Conservation (phyloP, 805 yeast species). For the Blastobotrys mokoenaii region DNA sequence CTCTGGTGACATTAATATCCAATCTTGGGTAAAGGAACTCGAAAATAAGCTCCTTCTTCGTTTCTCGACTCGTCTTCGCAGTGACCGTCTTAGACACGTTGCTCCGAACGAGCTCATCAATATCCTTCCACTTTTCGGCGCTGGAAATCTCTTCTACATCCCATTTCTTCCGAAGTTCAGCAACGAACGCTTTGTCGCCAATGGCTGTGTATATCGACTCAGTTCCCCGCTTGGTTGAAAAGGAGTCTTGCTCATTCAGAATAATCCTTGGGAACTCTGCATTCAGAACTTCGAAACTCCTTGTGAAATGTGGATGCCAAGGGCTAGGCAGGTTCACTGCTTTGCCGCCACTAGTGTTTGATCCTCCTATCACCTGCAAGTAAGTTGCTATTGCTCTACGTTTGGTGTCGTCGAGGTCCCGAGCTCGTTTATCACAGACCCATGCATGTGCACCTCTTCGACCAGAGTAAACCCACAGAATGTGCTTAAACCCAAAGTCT, state of each 20-base stretch:
- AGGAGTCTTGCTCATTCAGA: slow-evolving; percentile 79
- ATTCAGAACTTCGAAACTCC: slow-evolving; percentile 63
- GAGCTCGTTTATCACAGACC: slow-evolving; percentile 82
- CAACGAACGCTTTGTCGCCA: slow-evolving; percentile 36
- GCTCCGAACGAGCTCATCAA: slow-evolving; percentile 38
- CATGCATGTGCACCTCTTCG: slow-evolving; percentile 99
- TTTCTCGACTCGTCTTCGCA: slow-evolving; percentile 42
- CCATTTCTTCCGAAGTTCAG: slow-evolving; percentile 56
- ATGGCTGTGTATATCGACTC: slow-evolving; percentile 44
- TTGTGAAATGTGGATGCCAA: slow-evolving; percentile 71
- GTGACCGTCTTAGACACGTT: slow-evolving; percentile 30
- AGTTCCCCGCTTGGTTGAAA: slow-evolving; percentile 51
- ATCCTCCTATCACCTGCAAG: slow-evolving; percentile 54
- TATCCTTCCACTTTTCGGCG: slow-evolving; percentile 69
- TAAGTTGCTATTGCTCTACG: slow-evolving; percentile 80
- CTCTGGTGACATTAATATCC: slow-evolving; percentile 88
- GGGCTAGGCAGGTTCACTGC: slow-evolving; percentile 62
- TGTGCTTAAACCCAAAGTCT: slow-evolving; percentile 81
- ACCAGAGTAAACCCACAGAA: slow-evolving; percentile 95
- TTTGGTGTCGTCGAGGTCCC: slow-evolving; percentile 60
- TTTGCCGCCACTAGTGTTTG: slow-evolving; percentile 35
- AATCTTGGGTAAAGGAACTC: slow-evolving; percentile 82
- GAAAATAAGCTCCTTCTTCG: slow-evolving; percentile 73
- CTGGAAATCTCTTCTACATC: slow-evolving; percentile 41
- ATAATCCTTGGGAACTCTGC: slow-evolving; percentile 56